These are phyloP conservation scores for Neoboletus magnificus DNA, from an alignment of 768 basidiomycete species.

Conservation along the genomic window DNA sequence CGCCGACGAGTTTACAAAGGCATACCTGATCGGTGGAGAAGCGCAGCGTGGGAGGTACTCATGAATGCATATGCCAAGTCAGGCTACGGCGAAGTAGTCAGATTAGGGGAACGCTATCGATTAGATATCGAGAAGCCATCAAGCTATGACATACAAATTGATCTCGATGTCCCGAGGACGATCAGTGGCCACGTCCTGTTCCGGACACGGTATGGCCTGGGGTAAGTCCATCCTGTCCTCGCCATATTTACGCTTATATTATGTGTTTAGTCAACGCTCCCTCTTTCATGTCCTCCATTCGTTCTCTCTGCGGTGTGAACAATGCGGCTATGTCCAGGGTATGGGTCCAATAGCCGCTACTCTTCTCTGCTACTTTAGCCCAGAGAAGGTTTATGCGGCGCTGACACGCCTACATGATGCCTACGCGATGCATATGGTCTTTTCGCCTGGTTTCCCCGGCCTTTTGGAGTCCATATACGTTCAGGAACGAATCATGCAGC, in stretches of 20 bases:
- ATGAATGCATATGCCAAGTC: constrained; percentile 53
- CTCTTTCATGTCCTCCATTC: constrained; percentile 93
- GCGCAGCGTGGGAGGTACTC: constrained; percentile 87
- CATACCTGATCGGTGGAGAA: constrained; percentile 93
- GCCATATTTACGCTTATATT: constrained; percentile 7
- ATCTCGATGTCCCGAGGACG: constrained; percentile 94
- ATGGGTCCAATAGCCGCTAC: constrained; percentile 98
- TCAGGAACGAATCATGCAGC: constrained; percentile 85
- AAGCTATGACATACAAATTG: constrained; percentile 92
- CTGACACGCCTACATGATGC: constrained; percentile 87
- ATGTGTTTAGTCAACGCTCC: constrained; percentile 71
- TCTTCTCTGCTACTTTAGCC: constrained; percentile 88
- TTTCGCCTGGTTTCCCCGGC: constrained; percentile 93
- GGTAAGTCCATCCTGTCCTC: constrained; percentile 50
- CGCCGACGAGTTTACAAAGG: constrained; percentile 87
- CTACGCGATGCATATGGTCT: constrained; percentile 85
- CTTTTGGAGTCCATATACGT: constrained; percentile 94
- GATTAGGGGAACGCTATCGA: constrained; percentile 49
- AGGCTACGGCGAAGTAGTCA: constrained; percentile 42
- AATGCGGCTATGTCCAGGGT: constrained; percentile 96
- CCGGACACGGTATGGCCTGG: constrained; percentile 91
- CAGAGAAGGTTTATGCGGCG: constrained; percentile 81
- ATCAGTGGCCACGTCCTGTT: constrained; percentile 95
- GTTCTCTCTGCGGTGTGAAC: constrained; percentile 79
- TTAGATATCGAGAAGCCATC: constrained; percentile 77